Evolutionary conservation across 2,329 filamentous ascomycete species (phyloP).

Genomic region (Septoria linicola): DNA sequence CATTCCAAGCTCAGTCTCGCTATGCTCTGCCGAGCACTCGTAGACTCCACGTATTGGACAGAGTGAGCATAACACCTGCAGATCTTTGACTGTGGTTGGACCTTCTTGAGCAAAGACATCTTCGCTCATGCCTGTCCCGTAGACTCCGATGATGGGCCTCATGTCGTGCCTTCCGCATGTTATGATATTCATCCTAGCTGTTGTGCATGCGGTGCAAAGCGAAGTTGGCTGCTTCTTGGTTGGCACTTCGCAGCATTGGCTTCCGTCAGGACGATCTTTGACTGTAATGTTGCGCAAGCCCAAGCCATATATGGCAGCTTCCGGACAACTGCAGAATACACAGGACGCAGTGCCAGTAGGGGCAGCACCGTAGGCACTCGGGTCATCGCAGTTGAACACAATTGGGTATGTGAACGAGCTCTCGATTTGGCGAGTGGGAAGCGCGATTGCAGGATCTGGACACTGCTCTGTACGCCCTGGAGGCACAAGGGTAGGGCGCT

Average conservation of each 20-base stretch:
- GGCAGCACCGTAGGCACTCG: slow-evolving; percentile 7
- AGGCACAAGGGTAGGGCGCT: neutral
- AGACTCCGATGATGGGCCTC: slow-evolving; percentile 27
- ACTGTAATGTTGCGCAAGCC: slow-evolving; percentile 34
- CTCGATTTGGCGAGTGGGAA: slow-evolving; percentile 28
- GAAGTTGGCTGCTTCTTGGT: neutral
- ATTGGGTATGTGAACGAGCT: slow-evolving; percentile 46
- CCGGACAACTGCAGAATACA: slow-evolving; percentile 43
- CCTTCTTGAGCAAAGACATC: slow-evolving; percentile 28
- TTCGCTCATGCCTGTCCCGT: neutral
- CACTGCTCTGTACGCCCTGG: neutral
- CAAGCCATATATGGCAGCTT: slow-evolving; percentile 42
- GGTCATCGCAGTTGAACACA: slow-evolving; percentile 38
- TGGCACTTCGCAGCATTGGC: slow-evolving; percentile 1
- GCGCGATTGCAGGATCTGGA: slow-evolving; percentile 7
- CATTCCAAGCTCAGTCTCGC: slow-evolving; percentile 1
- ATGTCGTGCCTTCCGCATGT: slow-evolving; percentile 39
- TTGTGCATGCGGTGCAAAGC: slow-evolving; percentile 38
- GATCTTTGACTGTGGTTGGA: slow-evolving; percentile 3
- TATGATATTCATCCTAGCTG: slow-evolving; percentile 38
- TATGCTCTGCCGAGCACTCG: slow-evolving; percentile 33
- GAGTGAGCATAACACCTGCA: slow-evolving; percentile 43
- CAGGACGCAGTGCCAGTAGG: no score
- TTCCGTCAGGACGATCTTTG: slow-evolving; percentile 30
- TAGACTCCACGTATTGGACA: slow-evolving; percentile 44